Conservation (phyloP, 164 flowering plant species). For the Umbellularia californica region DNA sequence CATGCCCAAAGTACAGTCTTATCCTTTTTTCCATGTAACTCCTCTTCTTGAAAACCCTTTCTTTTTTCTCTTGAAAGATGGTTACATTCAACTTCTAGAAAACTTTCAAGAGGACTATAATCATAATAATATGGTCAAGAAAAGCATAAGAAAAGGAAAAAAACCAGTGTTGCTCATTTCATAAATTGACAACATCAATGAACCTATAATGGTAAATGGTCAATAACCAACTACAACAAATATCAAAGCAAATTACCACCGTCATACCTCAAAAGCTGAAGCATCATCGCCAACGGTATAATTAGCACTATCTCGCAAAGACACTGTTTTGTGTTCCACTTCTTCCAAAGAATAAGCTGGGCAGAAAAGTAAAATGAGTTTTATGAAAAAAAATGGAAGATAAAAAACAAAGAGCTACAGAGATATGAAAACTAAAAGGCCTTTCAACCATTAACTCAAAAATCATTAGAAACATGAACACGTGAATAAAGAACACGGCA, state of each 20-base stretch:
- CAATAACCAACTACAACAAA: neutral
- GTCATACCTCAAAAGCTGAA: conserved; percentile 47
- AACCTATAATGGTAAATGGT: neutral
- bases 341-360: conserved; percentile 70
- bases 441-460: neutral
- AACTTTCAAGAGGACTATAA: neutral
- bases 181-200: neutral
- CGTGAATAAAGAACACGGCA: neutral
- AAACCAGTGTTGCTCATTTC: neutral
- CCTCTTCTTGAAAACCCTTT: neutral
- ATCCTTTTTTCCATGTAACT: neutral
- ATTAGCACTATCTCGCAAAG: conserved; percentile 44
- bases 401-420: neutral
- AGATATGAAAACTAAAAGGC: neutral
- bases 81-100: neutral
- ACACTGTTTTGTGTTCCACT: conserved; percentile 58
- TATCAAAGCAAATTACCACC: neutral
- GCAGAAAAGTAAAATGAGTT: conserved; percentile 5
- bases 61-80: too few species aligned
- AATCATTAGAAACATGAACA: neutral
- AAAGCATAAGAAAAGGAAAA: neutral
- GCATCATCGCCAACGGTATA: conserved; percentile 37
- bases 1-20: neutral
- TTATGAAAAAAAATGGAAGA: neutral
- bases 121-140: neutral